Conservation (phyloP, 352 stramenopile genomes). For the Phytophthora meadii region DNA sequence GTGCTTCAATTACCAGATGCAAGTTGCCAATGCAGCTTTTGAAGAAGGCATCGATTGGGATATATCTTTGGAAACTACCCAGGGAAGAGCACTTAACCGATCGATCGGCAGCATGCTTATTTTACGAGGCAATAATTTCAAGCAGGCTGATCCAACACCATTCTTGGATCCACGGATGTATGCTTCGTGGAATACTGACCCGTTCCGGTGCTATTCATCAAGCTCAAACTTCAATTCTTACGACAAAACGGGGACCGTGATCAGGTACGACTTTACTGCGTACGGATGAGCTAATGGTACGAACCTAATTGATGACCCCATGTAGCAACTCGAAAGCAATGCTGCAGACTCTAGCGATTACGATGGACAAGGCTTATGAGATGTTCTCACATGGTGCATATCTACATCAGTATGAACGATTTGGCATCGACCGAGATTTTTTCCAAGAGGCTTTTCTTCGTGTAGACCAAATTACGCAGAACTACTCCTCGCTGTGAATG, state of each 20-base stretch:
- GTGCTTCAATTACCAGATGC: constrained; percentile 49
- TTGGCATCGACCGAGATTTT: constrained; percentile 62
- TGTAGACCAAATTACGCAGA: constrained; percentile 78
- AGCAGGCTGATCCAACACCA: constrained; percentile 23
- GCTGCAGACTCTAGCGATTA: constrained; percentile 51
- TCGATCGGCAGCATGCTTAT: constrained; percentile 61
- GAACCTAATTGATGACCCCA: not conserved
- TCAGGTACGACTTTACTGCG: constrained; percentile 40
- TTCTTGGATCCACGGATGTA: constrained; percentile 64
- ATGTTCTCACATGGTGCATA: constrained; percentile 77
- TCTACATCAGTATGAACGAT: constrained; percentile 67
- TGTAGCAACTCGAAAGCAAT: constrained; percentile 74
- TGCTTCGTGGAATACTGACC: constrained; percentile 40
- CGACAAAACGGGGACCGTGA: constrained; percentile 71
- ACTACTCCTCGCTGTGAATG: constrained; percentile 48
- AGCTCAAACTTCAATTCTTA: constrained; percentile 55
- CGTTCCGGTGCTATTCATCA: constrained; percentile 47
- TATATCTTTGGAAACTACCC: constrained; percentile 40
- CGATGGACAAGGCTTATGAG: constrained; percentile 65
- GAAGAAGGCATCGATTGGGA: constrained; percentile 75
- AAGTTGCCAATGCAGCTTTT: constrained; percentile 62
- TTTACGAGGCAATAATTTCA: constrained; percentile 47
- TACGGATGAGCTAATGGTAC: not conserved
- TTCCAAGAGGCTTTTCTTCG: constrained; percentile 73
- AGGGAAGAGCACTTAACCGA: constrained; percentile 41